Base-by-base conservation (phyloP, 1,139 yeast species). In the Petasospora fabianii region DNA sequence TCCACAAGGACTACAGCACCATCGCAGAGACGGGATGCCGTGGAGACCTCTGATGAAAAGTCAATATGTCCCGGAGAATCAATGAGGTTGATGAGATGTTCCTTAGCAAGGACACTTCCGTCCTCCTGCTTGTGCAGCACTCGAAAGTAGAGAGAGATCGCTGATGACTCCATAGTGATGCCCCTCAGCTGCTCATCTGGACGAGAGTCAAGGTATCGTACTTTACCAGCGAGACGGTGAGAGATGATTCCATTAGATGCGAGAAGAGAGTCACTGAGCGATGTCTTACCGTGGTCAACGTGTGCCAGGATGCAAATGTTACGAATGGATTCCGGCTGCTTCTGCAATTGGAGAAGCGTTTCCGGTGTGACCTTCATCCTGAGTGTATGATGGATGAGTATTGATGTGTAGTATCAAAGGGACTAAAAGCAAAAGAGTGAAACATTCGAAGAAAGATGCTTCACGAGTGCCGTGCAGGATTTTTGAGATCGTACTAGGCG, bases 31-130 rank as follows among this genome's bases (percentile, higher is more conserved):
- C 98, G 72, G 2, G 97, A 87, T 0, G 97, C 95, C 0, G 96
- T 85, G 13, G 96, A 85, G 0, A 94, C 98, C 58, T 94, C 99
- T 7, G 95, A 84, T 1, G 96, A 84, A 59, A 94, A 94, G 62
- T 94, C 99, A 50, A 94, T 88, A 58, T 94, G 99, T 9, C 99
- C 99, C 0, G 99, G 99, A 0, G 97, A 92, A 63, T 94, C 99
- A 41, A 94, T 90, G 54, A 94, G 72, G 56, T 94, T 94, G 59
- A 94, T 83, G 42, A 92, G 68, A 62, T 87, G 86, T 55, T 92
- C 96, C 30, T 74, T 77, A 24, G 82, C 74, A 21, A 68, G 64
- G 1, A 68, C 61, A 15, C 68, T 70, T 3, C 64, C 65, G 36
- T 61, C 60, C 27, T 60, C 62, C 34, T 65, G 68, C 53, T 73